A percentile compares a stretch with the other conserved stretches of the same genome.
phyloP scores from a whole-genome alignment of 768 basidiomycete species.

The Dioszegia crocea region DNA sequence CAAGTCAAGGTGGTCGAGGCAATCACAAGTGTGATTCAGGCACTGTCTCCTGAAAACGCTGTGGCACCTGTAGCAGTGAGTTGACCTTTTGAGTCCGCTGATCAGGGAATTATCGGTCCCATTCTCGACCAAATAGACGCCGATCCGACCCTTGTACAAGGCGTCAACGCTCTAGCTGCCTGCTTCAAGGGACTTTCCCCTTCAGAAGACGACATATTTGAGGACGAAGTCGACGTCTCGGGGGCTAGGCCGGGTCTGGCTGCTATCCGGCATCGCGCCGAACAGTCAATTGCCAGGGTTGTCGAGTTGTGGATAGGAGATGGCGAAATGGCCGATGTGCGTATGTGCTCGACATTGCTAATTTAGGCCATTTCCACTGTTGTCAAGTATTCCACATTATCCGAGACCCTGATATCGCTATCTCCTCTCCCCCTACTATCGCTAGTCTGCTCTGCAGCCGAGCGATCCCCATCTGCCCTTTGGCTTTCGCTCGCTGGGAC shows the following conservation, averaged over 20 bases:
- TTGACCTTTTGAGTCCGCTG: slow-evolving; percentile 6
- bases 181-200: slow-evolving; percentile 83
- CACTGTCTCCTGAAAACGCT: slow-evolving; percentile 70
- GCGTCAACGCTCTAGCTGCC: slow-evolving; percentile 76
- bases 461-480: slow-evolving; percentile 50
- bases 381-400: slow-evolving; percentile 62
- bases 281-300: slow-evolving; percentile 59
- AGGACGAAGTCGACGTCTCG: slow-evolving; percentile 53
- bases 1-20: slow-evolving; percentile 86
- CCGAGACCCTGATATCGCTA: slow-evolving; percentile 66
- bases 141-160: slow-evolving; percentile 60
- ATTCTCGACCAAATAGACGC: slow-evolving; percentile 58
- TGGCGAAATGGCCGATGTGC: slow-evolving; percentile 68
- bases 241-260: slow-evolving; percentile 58
- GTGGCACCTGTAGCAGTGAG: slow-evolving; percentile 71
- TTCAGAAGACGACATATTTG: slow-evolving; percentile 63
- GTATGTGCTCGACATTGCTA: slow-evolving; percentile 42
- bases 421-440: slow-evolving; percentile 66
- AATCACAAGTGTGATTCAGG: slow-evolving; percentile 89
- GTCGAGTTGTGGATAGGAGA: slow-evolving; percentile 78
- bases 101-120: slow-evolving; percentile 68
- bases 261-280: slow-evolving; percentile 62
- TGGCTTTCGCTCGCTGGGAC: slow-evolving; percentile 82
- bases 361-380: slow-evolving; percentile 68
- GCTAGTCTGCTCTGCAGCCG: slow-evolving; percentile 41